Base-by-base conservation (phyloP, 163 green algal species). In the Chloromonas sp. region DNA sequence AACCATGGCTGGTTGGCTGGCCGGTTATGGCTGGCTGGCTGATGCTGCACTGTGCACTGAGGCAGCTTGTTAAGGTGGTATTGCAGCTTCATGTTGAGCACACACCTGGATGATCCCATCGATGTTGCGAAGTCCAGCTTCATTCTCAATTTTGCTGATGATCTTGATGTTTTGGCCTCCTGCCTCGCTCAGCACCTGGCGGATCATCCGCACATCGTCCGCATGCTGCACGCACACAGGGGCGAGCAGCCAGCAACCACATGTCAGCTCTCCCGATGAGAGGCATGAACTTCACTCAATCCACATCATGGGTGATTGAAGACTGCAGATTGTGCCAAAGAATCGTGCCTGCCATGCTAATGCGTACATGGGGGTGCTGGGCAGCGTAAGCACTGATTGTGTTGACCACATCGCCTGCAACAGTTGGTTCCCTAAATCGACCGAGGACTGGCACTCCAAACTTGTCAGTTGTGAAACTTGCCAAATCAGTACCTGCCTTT, bases 91-190 rank as follows among this genome's bases (percentile, higher is more conserved):
- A 36, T 36, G 36, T 36, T 36, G 36, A 36, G 36, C 36, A 1
- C 78, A 1, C 70, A 95, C 92, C 88, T 96, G 90, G 60, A 96
- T 87, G 81, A 96, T 96, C 59, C 89, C 89, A 84, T 92, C 88
- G 79, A 92, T 91, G 85, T 95, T 94, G 77, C 87, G 78, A 60
- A 95, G 85, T 13, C 91, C 92, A 93, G 91, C 91, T 84, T 92
- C 87, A 85, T 95, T 95, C 86, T 96, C 93, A 81, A 96, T 94
- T 88, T 96, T 96, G 78, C 91, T 90, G 74, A 96, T 95, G 88
- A 96, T 92, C 58, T 90, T 84, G 70, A 96, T 85, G 0, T 76
- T 66, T 0, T 87, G 14, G 15, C 87, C 87, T 14, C 87, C 87
- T 13, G 58, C 84, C 74, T 86, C 82, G 61, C 87, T 84, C 78